Evolutionary conservation across 2,329 filamentous ascomycete genomes (phyloP), one percentile per base, ranked within the genome.

Genomic region (Neobulgaria alba): DNA sequence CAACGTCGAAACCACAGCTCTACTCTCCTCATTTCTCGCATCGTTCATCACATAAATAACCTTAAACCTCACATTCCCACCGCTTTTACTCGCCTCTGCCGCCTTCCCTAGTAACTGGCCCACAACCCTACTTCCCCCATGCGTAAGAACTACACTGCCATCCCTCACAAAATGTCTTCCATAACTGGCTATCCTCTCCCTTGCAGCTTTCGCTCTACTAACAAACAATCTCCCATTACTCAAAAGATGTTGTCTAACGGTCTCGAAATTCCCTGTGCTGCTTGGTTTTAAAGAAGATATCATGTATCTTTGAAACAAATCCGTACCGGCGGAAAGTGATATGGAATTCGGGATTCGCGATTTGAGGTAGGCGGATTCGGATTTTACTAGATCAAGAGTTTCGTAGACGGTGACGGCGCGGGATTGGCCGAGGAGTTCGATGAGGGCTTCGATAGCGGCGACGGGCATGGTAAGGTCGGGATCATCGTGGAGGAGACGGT

Each of bases 231-330:
- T 78, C 12, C 85, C 85, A 64, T 95, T 95, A 47, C 79, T 78
- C 38, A 96, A 71, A 19, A 96, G 72, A 65, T 95, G 87, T 57
- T 81, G 78, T 49, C 85, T 75, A 41, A 94, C 83, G 37, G 82
- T 77, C 48, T 89, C 84, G 63, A 96, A 96, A 58, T 84, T 80
- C 2, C 71, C 67, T 16, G 69, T 69, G 59, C 49, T 68, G 14
- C 18, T 72, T 54, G 56, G 68, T 26, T 59, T 58, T 23, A 82
- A 70, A 49, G 73, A 87, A 42, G 80, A 79, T 56, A 95, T 82
- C 53, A 98, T 77, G 65, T 94, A 96, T 60, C 90, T 83, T 61
- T 92, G 85, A 70, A 98, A 96, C 44, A 96, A 78, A 62, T 95
- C 89, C 45, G 89, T 95, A 56, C 92, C 92, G 41, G 93, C 92